Base-by-base conservation (phyloP, 2,329 filamentous ascomycete genomes). In the Calonectria pseudoreteaudii region DNA sequence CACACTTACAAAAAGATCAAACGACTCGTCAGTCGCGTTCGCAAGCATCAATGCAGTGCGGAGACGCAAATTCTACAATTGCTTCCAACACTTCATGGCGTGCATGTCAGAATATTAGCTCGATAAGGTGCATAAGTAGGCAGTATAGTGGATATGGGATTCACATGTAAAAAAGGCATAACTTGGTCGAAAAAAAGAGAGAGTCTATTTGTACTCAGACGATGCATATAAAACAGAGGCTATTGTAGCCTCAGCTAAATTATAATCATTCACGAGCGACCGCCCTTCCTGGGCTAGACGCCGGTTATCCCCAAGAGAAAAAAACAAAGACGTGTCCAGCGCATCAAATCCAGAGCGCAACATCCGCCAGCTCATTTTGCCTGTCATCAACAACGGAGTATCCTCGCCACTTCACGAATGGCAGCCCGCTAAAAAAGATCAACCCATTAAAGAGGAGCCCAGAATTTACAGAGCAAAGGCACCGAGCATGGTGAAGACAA, bases 401-500 rank as follows among this genome's bases (percentile, higher is more conserved):
- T 18, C 53, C 31, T 53, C 62, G 26, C 52, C 41, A 56, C 56
- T 41, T 31, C 36, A 65, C n/a, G 49, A 31, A 56, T 20, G 68
- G 72, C 66, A 75, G 72, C 65, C 71, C 72, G 38, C 70, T 36
- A 72, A 68, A 72, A 72, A 75, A 75, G 44, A 65, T 62, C 74
- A 70, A 65, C 71, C 70, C 26, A 68, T 68, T 49, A 68, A 73
- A 67, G 28, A 41, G 41, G 2, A 65, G n/a, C 56, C 23, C 64
- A 31, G 41, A 58, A 28, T 74, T 84, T 86, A 87, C 79, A 87
- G 80, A 56, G 86, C 75, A 74, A 86, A 75, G 52, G 85, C 81
- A 71, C 85, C 86, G 34, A 86, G 82, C 28, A 87, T 74, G 50
- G 85, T 83, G 72, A 86, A 85, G 72, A 82, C 56, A 34, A 86